Percentiles rank a stretch among this genome's conserved stretches.
Conservation (phyloP, 768 basidiomycete genomes). For the Psilocybe sp. region DNA sequence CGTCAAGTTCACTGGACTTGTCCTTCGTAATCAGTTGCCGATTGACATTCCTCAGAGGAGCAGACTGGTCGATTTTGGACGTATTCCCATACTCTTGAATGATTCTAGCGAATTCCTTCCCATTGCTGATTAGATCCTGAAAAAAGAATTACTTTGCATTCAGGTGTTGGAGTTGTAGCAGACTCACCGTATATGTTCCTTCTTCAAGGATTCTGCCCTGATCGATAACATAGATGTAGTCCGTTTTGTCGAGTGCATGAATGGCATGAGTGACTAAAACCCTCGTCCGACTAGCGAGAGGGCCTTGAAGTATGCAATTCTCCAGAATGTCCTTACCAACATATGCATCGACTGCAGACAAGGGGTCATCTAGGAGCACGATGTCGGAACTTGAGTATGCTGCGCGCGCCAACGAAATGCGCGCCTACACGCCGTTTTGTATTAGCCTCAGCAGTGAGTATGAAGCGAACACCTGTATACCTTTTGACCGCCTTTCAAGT, state of each 20-base stretch:
- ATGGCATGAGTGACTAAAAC: constrained; percentile 62
- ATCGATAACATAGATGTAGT: constrained; percentile 66
- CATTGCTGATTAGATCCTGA: constrained; percentile 44
- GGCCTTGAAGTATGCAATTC: constrained; percentile 54
- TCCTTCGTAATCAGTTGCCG: background rate
- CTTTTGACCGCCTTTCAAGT: constrained; percentile 33
- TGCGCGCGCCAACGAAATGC: constrained; percentile 74
- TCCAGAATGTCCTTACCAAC: constrained; percentile 68
- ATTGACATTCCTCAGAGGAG: background rate
- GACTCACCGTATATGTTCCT: constrained; percentile 52
- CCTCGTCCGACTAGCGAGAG: constrained; percentile 51
- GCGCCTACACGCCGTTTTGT: constrained; percentile 41
- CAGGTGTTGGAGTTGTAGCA: no score
- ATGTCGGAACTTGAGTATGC: constrained; percentile 73
- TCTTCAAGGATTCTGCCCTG: constrained; percentile 57
- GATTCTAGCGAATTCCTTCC: constrained; percentile 43
- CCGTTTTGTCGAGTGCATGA: constrained; percentile 55
- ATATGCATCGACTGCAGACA: constrained; percentile 76
- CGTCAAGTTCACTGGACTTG: constrained; percentile 7
- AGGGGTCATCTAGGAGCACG: constrained; percentile 78
- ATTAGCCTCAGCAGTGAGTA: background rate
- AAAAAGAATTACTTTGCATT: no score
- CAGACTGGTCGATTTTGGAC: constrained; percentile 32
- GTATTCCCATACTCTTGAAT: constrained; percentile 55
- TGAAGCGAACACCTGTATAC: constrained; percentile 11